A percentile compares a stretch with the other conserved stretches of the same genome.
phyloP scores from a whole-genome alignment of 768 basidiomycete genomes.

The Kondoa malvinella region DNA sequence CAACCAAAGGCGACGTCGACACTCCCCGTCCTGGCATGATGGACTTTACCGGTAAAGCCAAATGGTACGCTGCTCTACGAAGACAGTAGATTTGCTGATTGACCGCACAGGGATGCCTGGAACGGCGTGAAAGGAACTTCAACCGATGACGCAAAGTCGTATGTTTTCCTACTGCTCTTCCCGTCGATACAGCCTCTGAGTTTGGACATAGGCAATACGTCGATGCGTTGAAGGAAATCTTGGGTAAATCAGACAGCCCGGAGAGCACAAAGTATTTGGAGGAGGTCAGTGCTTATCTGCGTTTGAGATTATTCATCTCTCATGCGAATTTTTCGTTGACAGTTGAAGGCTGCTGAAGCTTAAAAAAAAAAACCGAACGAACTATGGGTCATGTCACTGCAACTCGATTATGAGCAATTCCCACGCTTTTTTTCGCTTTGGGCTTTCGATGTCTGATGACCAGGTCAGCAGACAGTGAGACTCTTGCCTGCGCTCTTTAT shows the following conservation, averaged over 20 bases:
- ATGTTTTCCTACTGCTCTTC: neutral
- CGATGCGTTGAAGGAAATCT: slow-evolving; percentile 37
- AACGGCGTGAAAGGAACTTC: slow-evolving; percentile 50
- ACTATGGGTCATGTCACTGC: no score
- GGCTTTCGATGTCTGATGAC: no score
- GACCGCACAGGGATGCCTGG: slow-evolving; percentile 63
- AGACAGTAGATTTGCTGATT: neutral
- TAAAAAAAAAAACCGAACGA: neutral
- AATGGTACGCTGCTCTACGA: slow-evolving; percentile 46
- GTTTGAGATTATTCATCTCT: neutral
- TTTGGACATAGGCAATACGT: slow-evolving; percentile 11
- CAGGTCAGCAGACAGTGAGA: no score
- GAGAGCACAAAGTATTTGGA: slow-evolving; percentile 43
- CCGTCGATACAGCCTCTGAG: slow-evolving; percentile 20
- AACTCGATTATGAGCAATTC: no score
- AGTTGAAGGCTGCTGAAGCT: slow-evolving; percentile 2
- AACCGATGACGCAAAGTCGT: slow-evolving; percentile 51
- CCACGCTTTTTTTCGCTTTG: no score
- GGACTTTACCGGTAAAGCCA: slow-evolving; percentile 73
- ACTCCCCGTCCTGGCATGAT: slow-evolving; percentile 52
- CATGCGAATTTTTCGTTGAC: neutral
- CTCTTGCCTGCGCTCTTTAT: no score
- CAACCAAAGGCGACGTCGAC: slow-evolving; percentile 55
- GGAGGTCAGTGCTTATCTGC: slow-evolving; percentile 35
- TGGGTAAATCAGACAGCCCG: slow-evolving; percentile 40